Evolutionary conservation across 306 rosid species (phyloP).

Genomic region (Castanea crenata): DNA sequence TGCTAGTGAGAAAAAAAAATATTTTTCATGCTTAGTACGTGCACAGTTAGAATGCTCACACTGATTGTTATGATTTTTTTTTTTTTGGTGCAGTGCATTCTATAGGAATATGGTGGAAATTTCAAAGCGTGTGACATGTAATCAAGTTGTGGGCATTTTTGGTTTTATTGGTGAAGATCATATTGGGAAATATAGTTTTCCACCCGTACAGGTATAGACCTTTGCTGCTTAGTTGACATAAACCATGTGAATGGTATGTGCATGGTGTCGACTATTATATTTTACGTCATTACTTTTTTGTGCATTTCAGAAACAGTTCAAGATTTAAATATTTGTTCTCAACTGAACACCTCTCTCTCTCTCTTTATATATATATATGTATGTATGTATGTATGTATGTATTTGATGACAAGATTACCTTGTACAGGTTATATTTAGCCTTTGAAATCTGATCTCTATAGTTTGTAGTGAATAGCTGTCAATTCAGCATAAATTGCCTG

Average conservation of each 20-base stretch:
- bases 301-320: slow-evolving; percentile 1
- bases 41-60: not conserved
- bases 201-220: slow-evolving; percentile 78
- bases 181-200: slow-evolving; percentile 93
- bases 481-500: not conserved
- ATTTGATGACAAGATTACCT: not conserved
- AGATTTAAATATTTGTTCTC: not conserved
- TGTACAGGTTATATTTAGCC: not conserved
- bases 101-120: slow-evolving; percentile 79
- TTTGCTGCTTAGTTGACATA: slow-evolving; percentile 6
- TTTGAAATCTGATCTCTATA: not conserved
- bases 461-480: not conserved
- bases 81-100: slow-evolving; percentile 58
- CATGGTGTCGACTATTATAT: not conserved
- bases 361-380: not conserved
- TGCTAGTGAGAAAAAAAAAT: not conserved
- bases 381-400: too few species aligned
- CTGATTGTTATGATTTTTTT: not conserved
- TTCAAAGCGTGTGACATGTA: slow-evolving; percentile 81
- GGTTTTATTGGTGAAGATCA: slow-evolving; percentile 93
- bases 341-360: not conserved
- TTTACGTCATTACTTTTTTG: not conserved
- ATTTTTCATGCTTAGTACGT: not conserved
- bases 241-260: not conserved
- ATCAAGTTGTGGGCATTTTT: slow-evolving; percentile 89